Conservation (phyloP, 345 rosid species). For the Orychophragmus violaceus region DNA sequence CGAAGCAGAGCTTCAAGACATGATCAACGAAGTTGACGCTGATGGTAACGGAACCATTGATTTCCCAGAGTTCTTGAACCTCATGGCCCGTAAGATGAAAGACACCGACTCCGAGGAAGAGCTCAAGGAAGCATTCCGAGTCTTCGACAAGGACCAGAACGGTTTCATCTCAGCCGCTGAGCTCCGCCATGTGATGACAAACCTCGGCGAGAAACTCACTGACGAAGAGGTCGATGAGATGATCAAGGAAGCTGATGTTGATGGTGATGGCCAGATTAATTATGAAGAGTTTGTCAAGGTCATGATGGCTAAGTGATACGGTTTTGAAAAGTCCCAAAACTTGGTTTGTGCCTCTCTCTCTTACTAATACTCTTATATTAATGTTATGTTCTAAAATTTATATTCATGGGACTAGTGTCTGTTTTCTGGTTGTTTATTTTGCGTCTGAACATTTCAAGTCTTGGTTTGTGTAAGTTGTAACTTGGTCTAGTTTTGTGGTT, state of each 20-base stretch:
- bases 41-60: neutral
- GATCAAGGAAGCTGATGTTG: neutral
- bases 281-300: neutral
- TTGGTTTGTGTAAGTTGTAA: conserved; percentile 12
- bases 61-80: neutral
- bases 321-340: neutral
- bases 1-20: neutral
- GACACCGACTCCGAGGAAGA: neutral
- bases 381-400: neutral
- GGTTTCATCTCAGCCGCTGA: neutral
- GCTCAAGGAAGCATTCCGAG: neutral
- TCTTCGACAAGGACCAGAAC: neutral
- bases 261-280: neutral
- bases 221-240: neutral
- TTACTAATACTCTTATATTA: conserved; percentile 12
- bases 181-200: neutral
- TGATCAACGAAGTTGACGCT: neutral
- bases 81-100: neutral
- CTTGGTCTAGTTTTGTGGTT: conserved; percentile 10
- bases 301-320: neutral
- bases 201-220: neutral
- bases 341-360: conserved; percentile 1
- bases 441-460: conserved; percentile 4
- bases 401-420: conserved; percentile 17
- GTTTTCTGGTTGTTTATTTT: conserved; percentile 9